These are phyloP conservation scores for Stereocaulon alpinum DNA, from an alignment of 495 filamentous ascomycete species.

Conservation along the genomic window DNA sequence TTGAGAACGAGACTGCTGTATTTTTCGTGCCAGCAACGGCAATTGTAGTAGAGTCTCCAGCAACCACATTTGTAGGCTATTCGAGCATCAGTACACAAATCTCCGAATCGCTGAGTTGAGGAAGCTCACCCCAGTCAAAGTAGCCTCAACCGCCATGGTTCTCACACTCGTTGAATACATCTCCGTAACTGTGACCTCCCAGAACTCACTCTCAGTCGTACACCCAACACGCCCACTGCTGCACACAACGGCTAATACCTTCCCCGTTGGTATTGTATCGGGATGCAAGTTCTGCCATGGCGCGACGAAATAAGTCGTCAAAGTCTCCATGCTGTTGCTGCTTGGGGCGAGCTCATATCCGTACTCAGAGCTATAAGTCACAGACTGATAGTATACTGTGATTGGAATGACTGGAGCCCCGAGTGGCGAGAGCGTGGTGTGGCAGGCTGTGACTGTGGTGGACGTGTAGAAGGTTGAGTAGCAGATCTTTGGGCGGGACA, in stretches of 20 bases:
- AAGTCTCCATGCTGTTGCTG: neutral
- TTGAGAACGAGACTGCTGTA: neutral
- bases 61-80: neutral
- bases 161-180: neutral
- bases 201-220: neutral
- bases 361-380: constrained; percentile 11
- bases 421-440: constrained; percentile 10
- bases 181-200: neutral
- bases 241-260: neutral
- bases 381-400: constrained; percentile 13
- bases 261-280: constrained; percentile 3
- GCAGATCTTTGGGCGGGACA: too few species aligned
- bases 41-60: neutral
- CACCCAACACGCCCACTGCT: neutral
- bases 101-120: neutral
- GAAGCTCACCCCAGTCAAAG: neutral
- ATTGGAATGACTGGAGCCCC: constrained; percentile 1
- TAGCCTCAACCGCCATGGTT: neutral
- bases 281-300: constrained; percentile 8
- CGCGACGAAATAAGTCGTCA: constrained; percentile 14
- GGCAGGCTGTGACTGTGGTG: constrained; percentile 5
- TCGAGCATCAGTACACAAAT: neutral
- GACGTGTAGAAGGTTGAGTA: neutral
- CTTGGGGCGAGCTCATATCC: neutral
- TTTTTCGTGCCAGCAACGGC: neutral